A percentile compares a stretch with the other conserved stretches of the same genome.
Conservation (phyloP, 2,329 filamentous ascomycete genomes). For the Colletotrichum coccodes region DNA sequence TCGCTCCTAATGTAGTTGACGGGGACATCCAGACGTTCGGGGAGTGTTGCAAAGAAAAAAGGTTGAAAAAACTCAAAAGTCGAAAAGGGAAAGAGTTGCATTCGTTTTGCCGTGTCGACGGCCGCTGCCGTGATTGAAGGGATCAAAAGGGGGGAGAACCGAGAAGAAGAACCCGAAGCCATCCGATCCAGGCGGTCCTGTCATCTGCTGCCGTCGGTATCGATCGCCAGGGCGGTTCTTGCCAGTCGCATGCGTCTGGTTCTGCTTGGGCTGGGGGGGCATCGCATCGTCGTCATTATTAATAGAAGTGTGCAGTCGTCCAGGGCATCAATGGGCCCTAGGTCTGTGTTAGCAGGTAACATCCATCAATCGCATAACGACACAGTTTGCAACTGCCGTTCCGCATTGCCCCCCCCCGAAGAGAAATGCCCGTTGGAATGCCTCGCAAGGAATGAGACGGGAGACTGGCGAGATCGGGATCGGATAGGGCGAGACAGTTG, state of each 20-base stretch:
- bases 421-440: not conserved
- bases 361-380: not conserved
- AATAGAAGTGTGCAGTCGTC: not conserved
- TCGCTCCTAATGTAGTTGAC: not conserved
- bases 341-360: constrained; percentile 19
- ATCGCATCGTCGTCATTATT: constrained; percentile 3
- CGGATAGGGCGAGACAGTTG: constrained; percentile 26
- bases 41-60: constrained; percentile 27
- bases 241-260: not conserved
- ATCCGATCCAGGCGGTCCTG: constrained; percentile 8
- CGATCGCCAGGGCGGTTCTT: constrained; percentile 23
- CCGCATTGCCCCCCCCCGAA: not conserved
- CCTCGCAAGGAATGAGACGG: not conserved
- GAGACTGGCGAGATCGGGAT: constrained; percentile 15
- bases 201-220: constrained; percentile 10
- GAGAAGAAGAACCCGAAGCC: constrained; percentile 1
- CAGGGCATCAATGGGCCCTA: constrained; percentile 2
- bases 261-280: not conserved
- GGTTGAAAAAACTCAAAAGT: constrained; percentile 22
- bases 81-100: constrained; percentile 30
- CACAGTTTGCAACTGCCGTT: not conserved
- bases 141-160: not conserved
- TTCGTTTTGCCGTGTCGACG: not conserved
- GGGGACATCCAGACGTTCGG: constrained; percentile 24
- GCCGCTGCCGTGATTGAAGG: constrained; percentile 18